A percentile compares a stretch with the other conserved stretches of the same genome.
Conservation (phyloP, 2,329 filamentous ascomycete species). For the Aquanectria penicillioides region DNA sequence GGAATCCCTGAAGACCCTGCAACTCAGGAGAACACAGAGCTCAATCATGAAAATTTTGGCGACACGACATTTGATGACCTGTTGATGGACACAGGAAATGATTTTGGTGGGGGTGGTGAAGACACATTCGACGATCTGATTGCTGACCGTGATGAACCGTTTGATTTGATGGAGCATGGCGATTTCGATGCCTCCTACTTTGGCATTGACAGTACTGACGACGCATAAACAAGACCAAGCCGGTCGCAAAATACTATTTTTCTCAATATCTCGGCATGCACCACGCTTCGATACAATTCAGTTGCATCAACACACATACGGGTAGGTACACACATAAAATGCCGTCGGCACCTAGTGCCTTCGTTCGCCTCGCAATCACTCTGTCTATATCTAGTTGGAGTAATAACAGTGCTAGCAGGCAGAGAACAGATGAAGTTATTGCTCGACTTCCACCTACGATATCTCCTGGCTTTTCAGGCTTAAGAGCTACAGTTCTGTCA, state of each 20-base stretch:
- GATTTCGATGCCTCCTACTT: slow-evolving; percentile 62
- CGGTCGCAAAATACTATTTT: not conserved
- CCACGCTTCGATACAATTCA: too few relatives aligned
- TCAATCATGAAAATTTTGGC: slow-evolving; percentile 39
- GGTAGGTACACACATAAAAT: too few relatives aligned
- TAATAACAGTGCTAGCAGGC: too few relatives aligned
- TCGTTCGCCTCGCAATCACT: too few relatives aligned
- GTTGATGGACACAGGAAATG: slow-evolving; percentile 54
- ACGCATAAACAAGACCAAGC: not conserved
- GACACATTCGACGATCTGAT: slow-evolving; percentile 63
- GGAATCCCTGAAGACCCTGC: not conserved
- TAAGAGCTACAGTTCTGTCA: too few relatives aligned
- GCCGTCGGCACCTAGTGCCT: too few relatives aligned
- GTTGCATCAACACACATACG: too few relatives aligned
- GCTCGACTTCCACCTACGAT: too few relatives aligned
- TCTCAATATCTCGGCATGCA: too few relatives aligned
- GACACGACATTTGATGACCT: slow-evolving; percentile 54
- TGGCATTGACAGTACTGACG: slow-evolving; percentile 45
- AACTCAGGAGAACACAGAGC: slow-evolving; percentile 15
- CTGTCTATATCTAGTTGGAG: too few relatives aligned
- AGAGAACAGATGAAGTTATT: too few relatives aligned
- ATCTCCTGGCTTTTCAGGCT: too few relatives aligned
- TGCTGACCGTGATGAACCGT: slow-evolving; percentile 52
- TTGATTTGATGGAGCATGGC: slow-evolving; percentile 54
- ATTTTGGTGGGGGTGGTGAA: slow-evolving; percentile 46